Base-by-base conservation (phyloP, 2,329 filamentous ascomycete genomes). In the Calonectria fujianensis region DNA sequence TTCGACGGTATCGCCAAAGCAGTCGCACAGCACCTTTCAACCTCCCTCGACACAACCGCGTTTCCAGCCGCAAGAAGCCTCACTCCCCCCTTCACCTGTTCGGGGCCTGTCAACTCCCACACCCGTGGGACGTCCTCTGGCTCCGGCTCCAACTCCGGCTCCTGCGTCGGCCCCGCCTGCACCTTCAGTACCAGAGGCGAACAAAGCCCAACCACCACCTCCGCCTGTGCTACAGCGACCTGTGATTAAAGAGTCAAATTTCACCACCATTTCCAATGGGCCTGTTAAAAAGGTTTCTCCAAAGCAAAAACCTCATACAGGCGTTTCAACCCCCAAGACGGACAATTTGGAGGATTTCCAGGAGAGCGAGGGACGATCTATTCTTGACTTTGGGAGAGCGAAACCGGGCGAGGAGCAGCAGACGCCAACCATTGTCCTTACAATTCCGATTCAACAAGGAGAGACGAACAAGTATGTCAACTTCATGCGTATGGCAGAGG, bases 401-500 rank as follows among this genome's bases (percentile, higher is more conserved):
- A 88, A 89, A 67, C 90, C 90, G 3, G 91, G 91, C 37, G 89
- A 92, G 63, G 92, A 94, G 77, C 84, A 87, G 3, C 85, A 88
- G 72, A 91, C 91, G 3, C 96, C 93, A 51, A 98, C 92, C 6
- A 98, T 99, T 76, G 91, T 97, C 69, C 90, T 99, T 24, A 93
- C 94, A 70, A 93, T 99, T 72, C 92, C 94, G 0, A 90, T 99
- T 50, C 91, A 93, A 73, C 77, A 80, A 7, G 95, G 95, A 51
- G 93, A 95, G 80, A 94, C 92, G 45, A 98, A 98, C 84, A 95
- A 96, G 78, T 96, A 97, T 75, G 92, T 99, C 86, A 98, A 98
- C 84, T 98, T 98, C 78, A 96, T 96, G 81, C 95, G 95, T 57
- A 90, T 98, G 85, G 97, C 97, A 14, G 95, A 98, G 85, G 96